phyloP scores from a whole-genome alignment of 1,284 basidiomycete genomes.

The Puccinia polysora region DNA sequence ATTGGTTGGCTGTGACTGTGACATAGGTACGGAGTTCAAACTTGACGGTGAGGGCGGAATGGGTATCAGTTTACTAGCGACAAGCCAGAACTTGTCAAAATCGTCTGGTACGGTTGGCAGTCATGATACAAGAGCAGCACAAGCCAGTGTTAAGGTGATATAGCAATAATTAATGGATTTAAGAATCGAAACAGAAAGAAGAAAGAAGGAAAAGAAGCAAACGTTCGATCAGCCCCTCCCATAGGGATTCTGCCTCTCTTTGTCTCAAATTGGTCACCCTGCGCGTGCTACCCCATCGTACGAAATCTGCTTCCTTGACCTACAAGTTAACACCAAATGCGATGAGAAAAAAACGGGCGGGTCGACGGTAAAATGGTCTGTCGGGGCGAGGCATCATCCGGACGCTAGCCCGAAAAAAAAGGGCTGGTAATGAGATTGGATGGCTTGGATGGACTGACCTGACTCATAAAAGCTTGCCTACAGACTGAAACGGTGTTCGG shows the following conservation, averaged over 20 bases:
- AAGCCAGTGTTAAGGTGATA: not conserved
- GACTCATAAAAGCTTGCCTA: constrained; percentile 84
- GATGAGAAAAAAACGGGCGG: not conserved
- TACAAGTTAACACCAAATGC: not conserved
- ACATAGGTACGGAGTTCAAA: constrained; percentile 54
- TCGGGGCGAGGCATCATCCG: too few relatives aligned
- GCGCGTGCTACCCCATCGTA: constrained; percentile 88
- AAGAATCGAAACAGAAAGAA: not conserved
- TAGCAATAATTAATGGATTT: not conserved
- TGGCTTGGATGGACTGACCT: constrained; percentile 67
- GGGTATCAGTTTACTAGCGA: constrained; percentile 72
- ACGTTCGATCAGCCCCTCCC: constrained; percentile 90
- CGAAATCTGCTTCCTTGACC: constrained; percentile 73
- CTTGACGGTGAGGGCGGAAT: constrained; percentile 49
- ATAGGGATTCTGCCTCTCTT: constrained; percentile 83
- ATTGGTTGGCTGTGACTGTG: constrained; percentile 57
- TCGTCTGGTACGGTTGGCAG: constrained; percentile 63
- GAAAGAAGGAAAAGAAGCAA: constrained; percentile 52
- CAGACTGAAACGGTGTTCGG: constrained; percentile 72
- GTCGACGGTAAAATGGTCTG: too few relatives aligned
- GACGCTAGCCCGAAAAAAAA: too few relatives aligned
- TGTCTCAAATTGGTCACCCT: constrained; percentile 80
- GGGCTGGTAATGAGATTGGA: not conserved
- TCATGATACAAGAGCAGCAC: not conserved
- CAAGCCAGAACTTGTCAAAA: constrained; percentile 87